Evolutionary conservation across 176 grass and related monocot species (phyloP), one percentile per base, ranked within the genome.

Genomic region (Hyparrhenia diplandra): DNA sequence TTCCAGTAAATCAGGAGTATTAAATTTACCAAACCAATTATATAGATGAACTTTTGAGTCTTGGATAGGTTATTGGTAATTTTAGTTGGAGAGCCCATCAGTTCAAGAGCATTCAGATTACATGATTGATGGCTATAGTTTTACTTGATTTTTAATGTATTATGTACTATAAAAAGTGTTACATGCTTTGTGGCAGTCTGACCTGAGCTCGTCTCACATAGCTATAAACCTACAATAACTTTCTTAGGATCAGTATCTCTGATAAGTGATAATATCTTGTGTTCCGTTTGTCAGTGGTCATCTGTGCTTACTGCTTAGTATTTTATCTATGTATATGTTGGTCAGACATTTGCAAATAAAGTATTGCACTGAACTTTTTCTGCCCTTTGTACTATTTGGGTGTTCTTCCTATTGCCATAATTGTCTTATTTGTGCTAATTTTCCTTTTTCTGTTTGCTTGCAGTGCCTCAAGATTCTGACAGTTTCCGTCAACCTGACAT

Each of bases 381-480:
- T 10, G 10, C 29, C 10, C 67, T 55, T 5, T 12, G 55, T 60
- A 60, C 0, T 58, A 23, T 59, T n/a, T 21, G 13, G 16, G 18
- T 18, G 1, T 51, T 76, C 5, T 29, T 37, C 9, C 0, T 27
- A 42, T 62, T 52, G 54, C 64, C 35, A 39, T 8, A 25, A 64
- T 52, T 52, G 25, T 31, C 36, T 79, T 3, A 49, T 21, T 51
- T 29, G 9, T 43, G 14, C 75, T 88, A 45, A 83, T 58, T 35
- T 71, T 49, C 5, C 42, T 69, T 58, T 60, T 60, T 49, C 12
- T 11, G 28, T 62, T 74, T 43, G 2, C 61, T 79, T 90, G 67
- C 74, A 94, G 94, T 94, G 82, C 94, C 94, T 20, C 94, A 92
- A 87, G 89, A 94, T 54, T 97, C 94, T 27, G 94, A 97, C 58